A percentile compares a stretch with the other conserved stretches of the same genome.
These are phyloP conservation scores for Alternaria tenuissima DNA, from an alignment of 2,329 filamentous ascomycete species.

Conservation along the genomic window DNA sequence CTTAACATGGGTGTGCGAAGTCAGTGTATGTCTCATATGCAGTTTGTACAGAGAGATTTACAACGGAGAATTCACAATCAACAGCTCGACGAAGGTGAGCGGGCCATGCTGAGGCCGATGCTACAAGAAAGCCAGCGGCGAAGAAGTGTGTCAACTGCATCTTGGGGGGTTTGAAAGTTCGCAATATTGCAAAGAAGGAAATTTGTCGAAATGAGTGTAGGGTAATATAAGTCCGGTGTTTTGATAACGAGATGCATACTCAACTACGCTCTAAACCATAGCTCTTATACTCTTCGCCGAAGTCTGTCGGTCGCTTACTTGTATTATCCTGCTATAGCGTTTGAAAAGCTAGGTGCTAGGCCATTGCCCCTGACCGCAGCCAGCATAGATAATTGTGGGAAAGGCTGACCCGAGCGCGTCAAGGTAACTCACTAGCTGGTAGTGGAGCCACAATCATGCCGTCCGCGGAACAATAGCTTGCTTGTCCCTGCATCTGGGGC, in stretches of 20 bases:
- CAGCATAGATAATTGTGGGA: not conserved
- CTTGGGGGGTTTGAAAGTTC: not conserved
- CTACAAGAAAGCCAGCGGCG: not conserved
- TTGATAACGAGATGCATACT: slow-evolving; percentile 3
- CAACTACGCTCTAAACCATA: not conserved
- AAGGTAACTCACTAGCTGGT: not conserved
- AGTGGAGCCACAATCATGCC: not conserved
- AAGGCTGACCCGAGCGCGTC: not conserved
- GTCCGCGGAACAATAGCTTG: not conserved
- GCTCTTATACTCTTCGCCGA: slow-evolving; percentile 1
- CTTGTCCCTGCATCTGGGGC: not conserved
- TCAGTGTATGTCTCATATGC: too few relatives aligned
- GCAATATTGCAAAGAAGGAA: not conserved
- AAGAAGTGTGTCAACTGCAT: slow-evolving; percentile 1
- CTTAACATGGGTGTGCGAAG: too few relatives aligned
- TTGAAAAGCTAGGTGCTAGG: not conserved
- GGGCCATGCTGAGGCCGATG: not conserved
- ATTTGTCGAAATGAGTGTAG: not conserved
- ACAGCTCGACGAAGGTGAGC: slow-evolving; percentile 1
- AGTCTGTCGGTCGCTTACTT: not conserved
- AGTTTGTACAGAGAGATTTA: too few relatives aligned
- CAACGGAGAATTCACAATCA: slow-evolving; percentile 1
- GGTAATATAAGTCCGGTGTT: not conserved
- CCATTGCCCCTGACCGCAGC: not conserved
- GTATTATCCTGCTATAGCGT: not conserved